phyloP scores from a whole-genome alignment of 2,329 filamentous ascomycete genomes.

The Hypoxylon sp. region DNA sequence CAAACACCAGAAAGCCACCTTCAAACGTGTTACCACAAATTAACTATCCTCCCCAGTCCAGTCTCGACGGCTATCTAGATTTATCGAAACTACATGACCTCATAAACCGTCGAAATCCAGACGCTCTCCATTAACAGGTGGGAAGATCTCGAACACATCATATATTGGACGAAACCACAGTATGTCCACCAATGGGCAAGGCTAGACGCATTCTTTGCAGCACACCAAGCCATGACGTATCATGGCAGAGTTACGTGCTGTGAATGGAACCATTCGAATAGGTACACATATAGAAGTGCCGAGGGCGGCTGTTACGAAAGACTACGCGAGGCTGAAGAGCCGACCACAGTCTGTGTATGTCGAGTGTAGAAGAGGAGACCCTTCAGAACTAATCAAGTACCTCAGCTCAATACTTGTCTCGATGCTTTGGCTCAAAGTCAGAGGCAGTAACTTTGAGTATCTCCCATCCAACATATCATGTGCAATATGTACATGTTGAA shows the following conservation, averaged over 20 bases:
- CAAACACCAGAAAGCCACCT: neutral
- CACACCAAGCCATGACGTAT: neutral
- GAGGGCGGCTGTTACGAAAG: neutral
- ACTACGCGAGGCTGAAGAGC: neutral
- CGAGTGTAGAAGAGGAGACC: too few species aligned
- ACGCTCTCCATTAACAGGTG: neutral
- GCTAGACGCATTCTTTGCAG: neutral
- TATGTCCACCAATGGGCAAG: neutral
- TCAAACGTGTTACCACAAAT: neutral
- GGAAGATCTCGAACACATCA: neutral
- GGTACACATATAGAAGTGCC: neutral
- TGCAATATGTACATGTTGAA: too few species aligned
- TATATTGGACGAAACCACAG: neutral
- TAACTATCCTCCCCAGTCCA: neutral
- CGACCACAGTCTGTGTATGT: neutral
- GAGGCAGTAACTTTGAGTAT: too few species aligned
- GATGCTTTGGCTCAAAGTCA: too few species aligned
- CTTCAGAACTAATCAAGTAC: too few species aligned
- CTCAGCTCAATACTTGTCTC: too few species aligned
- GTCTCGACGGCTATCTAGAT: neutral
- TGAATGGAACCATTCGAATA: neutral
- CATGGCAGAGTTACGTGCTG: neutral
- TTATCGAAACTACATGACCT: neutral
- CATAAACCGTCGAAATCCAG: neutral
- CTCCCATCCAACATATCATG: too few species aligned